These are phyloP conservation scores for Colletotrichum abscissum DNA, from an alignment of 2,329 filamentous ascomycete species.

Conservation along the genomic window DNA sequence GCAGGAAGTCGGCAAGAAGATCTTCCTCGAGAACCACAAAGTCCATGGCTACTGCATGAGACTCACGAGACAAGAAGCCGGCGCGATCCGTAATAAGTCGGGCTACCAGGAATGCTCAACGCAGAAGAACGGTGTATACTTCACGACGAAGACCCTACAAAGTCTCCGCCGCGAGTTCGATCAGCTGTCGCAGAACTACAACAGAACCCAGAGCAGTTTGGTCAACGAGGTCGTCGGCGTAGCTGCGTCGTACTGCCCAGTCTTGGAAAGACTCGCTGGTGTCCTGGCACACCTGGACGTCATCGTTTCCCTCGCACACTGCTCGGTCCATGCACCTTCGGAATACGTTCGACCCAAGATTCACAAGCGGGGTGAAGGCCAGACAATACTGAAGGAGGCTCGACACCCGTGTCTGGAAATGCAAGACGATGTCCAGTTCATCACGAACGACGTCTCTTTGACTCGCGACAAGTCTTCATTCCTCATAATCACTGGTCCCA, in stretches of 20 bases:
- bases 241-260: constrained; percentile 92
- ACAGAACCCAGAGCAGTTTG: constrained; percentile 89
- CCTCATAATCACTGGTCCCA: constrained; percentile 95
- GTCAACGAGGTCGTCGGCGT: constrained; percentile 94
- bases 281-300: constrained; percentile 95
- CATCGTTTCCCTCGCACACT: constrained; percentile 92
- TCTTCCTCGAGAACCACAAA: constrained; percentile 96
- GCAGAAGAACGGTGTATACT: constrained; percentile 99
- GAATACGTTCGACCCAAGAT: constrained; percentile 93
- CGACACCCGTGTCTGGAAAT: constrained; percentile 98
- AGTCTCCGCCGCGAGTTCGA: constrained; percentile 90
- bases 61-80: constrained; percentile 89
- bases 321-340: constrained; percentile 90
- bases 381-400: constrained; percentile 91
- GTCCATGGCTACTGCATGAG: constrained; percentile 98
- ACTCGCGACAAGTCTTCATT: constrained; percentile 85
- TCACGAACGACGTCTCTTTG: constrained; percentile 94
- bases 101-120: constrained; percentile 95
- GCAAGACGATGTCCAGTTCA: constrained; percentile 98
- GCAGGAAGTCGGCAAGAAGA: constrained; percentile 97
- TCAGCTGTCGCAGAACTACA: constrained; percentile 93
- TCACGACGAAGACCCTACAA: constrained; percentile 87
- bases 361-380: constrained; percentile 86
- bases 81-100: constrained; percentile 91
- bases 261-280: constrained; percentile 88